phyloP scores from a whole-genome alignment of 805 yeast genomes.

The Yarrowia sp. region DNA sequence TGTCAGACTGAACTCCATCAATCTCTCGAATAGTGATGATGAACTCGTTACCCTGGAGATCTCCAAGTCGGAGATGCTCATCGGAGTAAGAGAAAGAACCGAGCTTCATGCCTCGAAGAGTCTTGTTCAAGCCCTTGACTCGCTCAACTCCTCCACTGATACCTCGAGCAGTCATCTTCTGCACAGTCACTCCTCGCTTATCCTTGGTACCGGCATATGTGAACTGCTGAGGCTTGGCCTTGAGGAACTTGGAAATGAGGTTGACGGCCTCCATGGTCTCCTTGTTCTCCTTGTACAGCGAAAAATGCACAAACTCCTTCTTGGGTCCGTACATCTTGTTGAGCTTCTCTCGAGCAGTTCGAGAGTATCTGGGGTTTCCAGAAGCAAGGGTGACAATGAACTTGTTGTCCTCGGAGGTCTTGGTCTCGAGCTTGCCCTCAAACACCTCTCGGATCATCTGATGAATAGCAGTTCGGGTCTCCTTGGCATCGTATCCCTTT shows the following conservation, averaged over 20 bases:
- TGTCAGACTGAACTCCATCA: conserved; percentile 40
- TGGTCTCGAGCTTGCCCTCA: conserved; percentile 70
- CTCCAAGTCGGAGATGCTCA: conserved; percentile 69
- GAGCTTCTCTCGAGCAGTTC: conserved; percentile 39
- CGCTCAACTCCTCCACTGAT: conserved; percentile 52
- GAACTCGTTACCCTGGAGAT: conserved; percentile 84
- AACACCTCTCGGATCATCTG: conserved; percentile 72
- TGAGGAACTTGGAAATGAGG: conserved; percentile 65
- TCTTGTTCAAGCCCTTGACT: conserved; percentile 70
- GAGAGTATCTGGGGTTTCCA: conserved; percentile 43
- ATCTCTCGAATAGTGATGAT: conserved; percentile 80
- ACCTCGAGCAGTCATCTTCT: conserved; percentile 53
- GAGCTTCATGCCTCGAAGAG: conserved; percentile 70
- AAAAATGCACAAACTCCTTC: conserved; percentile 68
- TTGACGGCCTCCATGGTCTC: conserved; percentile 96
- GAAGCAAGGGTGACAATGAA: conserved; percentile 61
- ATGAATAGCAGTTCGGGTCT: conserved; percentile 74
- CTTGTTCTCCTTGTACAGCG: conserved; percentile 87
- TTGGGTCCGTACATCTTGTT: conserved; percentile 56
- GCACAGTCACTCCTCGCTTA: conserved; percentile 93
- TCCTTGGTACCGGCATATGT: conserved; percentile 96
- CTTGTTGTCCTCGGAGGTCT: conserved; percentile 66
- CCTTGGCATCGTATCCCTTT: conserved; percentile 61
- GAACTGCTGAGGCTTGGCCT: conserved; percentile 67
- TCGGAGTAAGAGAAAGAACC: conserved; percentile 76